Percentiles rank a stretch among this genome's conserved stretches.
Conservation (phyloP, 2,329 filamentous ascomycete genomes). For the Cordyceps cateniannulata region DNA sequence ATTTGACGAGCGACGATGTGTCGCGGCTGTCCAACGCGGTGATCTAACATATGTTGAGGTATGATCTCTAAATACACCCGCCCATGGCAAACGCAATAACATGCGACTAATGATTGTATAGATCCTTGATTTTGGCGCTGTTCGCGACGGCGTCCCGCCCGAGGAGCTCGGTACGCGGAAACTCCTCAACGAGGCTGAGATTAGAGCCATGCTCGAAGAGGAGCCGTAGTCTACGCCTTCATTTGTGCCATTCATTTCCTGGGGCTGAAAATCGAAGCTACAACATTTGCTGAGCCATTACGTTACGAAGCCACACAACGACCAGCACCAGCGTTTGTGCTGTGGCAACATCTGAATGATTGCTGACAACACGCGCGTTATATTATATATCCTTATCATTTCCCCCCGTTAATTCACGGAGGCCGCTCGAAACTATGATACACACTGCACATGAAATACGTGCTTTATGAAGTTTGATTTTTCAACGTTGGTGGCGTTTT, state of each 20-base stretch:
- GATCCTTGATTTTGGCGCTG: slow-evolving; percentile 96
- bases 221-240: slow-evolving; percentile 22
- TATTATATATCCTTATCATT: background rate
- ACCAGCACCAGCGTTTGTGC: background rate
- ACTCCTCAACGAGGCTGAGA: slow-evolving; percentile 52
- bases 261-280: background rate
- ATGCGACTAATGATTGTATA: slow-evolving; percentile 33
- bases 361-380: background rate
- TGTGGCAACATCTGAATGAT: background rate
- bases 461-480: background rate
- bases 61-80: slow-evolving; percentile 27
- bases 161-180: slow-evolving; percentile 76
- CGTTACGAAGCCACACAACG: background rate
- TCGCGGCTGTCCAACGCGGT: slow-evolving; percentile 91
- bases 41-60: slow-evolving; percentile 94
- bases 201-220: slow-evolving; percentile 44
- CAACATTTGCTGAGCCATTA: too few relatives aligned
- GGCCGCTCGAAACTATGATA: background rate
- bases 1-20: slow-evolving; percentile 91
- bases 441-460: background rate
- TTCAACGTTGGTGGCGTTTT: background rate
- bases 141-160: slow-evolving; percentile 75
- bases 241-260: background rate
- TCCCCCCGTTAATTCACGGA: too few relatives aligned
- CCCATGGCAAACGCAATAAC: slow-evolving; percentile 13